Conservation (phyloP, 192 early-diverging fungal species). For the Gonapodya sp. region DNA sequence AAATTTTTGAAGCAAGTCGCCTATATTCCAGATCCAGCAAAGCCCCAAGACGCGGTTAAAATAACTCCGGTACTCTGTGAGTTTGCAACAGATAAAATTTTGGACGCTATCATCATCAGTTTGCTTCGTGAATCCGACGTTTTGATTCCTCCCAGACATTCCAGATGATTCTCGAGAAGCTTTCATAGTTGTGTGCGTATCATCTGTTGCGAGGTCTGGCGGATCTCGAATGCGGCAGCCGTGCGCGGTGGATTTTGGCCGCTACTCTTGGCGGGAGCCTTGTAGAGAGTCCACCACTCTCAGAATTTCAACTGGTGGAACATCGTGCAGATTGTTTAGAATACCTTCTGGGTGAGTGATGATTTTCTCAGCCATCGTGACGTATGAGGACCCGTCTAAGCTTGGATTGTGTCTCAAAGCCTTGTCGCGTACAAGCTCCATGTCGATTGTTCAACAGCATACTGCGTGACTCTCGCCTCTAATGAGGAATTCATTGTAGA, state of each 20-base stretch:
- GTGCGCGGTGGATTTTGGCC: not conserved
- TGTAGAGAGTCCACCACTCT: not conserved
- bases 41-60: not conserved
- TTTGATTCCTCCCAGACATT: not conserved
- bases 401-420: not conserved
- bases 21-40: not conserved
- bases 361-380: no score
- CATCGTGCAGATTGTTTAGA: not conserved
- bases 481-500: not conserved
- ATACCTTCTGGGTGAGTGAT: not conserved
- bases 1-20: not conserved
- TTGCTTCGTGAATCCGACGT: not conserved
- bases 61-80: not conserved
- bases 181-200: not conserved
- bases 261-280: not conserved
- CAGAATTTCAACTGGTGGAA: constrained; percentile 1
- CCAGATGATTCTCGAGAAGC: not conserved
- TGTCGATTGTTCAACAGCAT: not conserved
- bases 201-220: not conserved
- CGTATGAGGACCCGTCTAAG: not conserved
- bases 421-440: not conserved
- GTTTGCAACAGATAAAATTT: not conserved
- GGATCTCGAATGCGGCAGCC: not conserved
- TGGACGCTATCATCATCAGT: not conserved
- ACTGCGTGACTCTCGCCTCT: not conserved